A percentile compares a stretch with the other conserved stretches of the same genome.
phyloP scores from a whole-genome alignment of 192 early-diverging fungal genomes.

The Thamnidium elegans region DNA sequence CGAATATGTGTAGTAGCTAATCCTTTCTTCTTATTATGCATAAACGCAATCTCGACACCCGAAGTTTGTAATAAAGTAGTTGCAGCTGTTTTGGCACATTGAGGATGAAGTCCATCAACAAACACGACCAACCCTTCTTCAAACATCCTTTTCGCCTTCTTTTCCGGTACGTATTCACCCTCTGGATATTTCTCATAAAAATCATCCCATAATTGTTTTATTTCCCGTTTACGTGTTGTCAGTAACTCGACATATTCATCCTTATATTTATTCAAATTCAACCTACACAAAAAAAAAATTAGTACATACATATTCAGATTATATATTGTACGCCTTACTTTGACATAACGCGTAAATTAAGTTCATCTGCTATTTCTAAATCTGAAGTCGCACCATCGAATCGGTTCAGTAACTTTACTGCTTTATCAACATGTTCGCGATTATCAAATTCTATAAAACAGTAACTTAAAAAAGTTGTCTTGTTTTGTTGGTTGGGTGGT shows the following conservation, averaged over 20 bases:
- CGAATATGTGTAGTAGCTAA: constrained; percentile 19
- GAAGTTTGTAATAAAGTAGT: constrained; percentile 1
- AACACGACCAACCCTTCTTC: not conserved
- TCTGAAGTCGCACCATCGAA: no score
- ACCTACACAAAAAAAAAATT: not conserved
- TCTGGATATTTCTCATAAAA: not conserved
- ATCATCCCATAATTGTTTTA: not conserved
- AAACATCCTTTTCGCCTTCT: not conserved
- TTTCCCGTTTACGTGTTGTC: not conserved
- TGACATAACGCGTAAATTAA: not conserved
- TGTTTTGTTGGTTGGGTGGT: constrained; percentile 4
- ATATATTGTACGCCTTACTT: not conserved
- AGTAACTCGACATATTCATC: not conserved
- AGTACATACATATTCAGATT: not conserved
- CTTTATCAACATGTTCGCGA: constrained; percentile 8
- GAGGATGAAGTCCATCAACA: constrained; percentile 15
- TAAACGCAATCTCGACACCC: not conserved
- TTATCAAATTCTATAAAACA: constrained; percentile 36
- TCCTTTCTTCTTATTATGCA: constrained; percentile 4
- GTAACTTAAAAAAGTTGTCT: not conserved
- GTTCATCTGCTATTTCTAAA: not conserved
- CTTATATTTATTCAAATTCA: not conserved
- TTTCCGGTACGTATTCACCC: not conserved
- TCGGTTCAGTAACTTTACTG: constrained; percentile 3
- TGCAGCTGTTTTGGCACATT: constrained; percentile 12